Evolutionary conservation across 2,329 filamentous ascomycete species (phyloP), one percentile per base, ranked within the genome.

Genomic region (Epichloe sibirici): DNA sequence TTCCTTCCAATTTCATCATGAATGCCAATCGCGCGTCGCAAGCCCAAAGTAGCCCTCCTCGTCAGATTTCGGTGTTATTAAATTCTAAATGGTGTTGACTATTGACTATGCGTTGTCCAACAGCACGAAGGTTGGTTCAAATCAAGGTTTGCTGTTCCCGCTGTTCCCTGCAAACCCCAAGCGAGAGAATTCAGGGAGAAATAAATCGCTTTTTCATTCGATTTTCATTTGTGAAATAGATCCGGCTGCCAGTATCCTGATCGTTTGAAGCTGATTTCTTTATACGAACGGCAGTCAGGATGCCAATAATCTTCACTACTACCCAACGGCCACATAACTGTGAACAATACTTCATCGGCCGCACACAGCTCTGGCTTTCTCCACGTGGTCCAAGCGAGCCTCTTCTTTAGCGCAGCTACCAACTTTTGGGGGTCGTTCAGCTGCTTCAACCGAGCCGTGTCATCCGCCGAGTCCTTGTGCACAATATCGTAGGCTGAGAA

Each of bases 271-370:
- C 45, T 51, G 5, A 65, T 69, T 5, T 59, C 51, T 3, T 61
- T 54, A 2, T 63, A 55, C 3, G 63, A 56, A n/a, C 61, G 60
- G 23, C 66, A 69, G 2, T 59, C 66, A 0, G 66, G 66, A 12
- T 60, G 49, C 61, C 63, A 71, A 58, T 81, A 77, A 59, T 85
- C 81, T 28, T 78, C 70, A 0, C 66, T 59, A 0, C 65, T 69
- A 0, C 81, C 81, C 61, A 74, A 69, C 0, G 81, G 82, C 81
- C 81, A 85, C 60, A 85, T 82, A 2, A 80, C 79, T n/a, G 83
- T 69, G 45, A 79, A 73, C 55, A 81, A 81, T 3, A 82, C 63
- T 63, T 85, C 74, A 45, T 78, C 71, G 7, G 70, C 68, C 0
- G 59, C 63, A 59, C 82, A 85, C 1, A 71, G 69, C 6, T 69